Conservation (phyloP, 306 rosid species). For the Calophaca sinica region DNA sequence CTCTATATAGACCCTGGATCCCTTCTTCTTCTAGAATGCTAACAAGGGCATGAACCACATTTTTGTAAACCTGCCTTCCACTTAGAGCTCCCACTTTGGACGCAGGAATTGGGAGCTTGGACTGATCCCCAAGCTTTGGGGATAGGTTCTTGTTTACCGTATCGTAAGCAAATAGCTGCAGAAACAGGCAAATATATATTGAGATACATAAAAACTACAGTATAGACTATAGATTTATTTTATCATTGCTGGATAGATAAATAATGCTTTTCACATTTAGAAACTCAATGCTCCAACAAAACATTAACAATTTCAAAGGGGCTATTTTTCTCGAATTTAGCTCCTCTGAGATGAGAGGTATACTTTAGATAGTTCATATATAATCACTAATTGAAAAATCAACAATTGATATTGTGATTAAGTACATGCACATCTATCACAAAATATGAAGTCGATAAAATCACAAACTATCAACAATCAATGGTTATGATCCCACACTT, state of each 20-base stretch:
- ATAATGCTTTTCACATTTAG: slow-evolving; percentile 7
- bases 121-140: slow-evolving; percentile 73
- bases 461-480: neutral
- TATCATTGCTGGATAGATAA: slow-evolving; percentile 12
- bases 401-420: neutral
- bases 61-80: slow-evolving; percentile 82
- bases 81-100: slow-evolving; percentile 73
- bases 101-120: slow-evolving; percentile 81
- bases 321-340: neutral
- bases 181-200: slow-evolving; percentile 42
- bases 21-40: slow-evolving; percentile 89
- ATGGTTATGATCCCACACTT: neutral
- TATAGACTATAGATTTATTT: slow-evolving; percentile 7
- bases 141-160: slow-evolving; percentile 87
- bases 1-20: slow-evolving; percentile 77
- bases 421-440: neutral
- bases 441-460: neutral
- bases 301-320: neutral
- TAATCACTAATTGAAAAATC: neutral
- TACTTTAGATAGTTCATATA: neutral
- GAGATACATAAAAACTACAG: slow-evolving; percentile 37
- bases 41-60: slow-evolving; percentile 83
- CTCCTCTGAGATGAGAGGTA: neutral
- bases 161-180: slow-evolving; percentile 95
- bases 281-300: slow-evolving; percentile 21